Evolutionary conservation across 1,284 basidiomycete genomes (phyloP).

Genomic region (Melampsora abietis-canadensis): DNA sequence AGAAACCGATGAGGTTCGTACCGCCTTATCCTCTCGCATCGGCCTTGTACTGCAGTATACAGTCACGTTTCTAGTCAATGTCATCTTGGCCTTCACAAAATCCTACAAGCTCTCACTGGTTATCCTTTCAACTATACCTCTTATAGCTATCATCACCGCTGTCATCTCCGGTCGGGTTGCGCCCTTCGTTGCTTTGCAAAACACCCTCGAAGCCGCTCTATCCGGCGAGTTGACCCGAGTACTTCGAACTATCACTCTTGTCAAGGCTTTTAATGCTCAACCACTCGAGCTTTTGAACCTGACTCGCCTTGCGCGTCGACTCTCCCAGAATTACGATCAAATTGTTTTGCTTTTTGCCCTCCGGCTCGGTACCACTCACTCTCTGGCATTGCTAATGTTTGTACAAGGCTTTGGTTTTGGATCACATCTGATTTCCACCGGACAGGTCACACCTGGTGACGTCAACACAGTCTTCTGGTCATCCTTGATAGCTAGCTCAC

Average conservation of each 20-base stretch:
- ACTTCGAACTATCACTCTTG: constrained; percentile 74
- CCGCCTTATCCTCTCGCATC: constrained; percentile 72
- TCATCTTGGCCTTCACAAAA: constrained; percentile 74
- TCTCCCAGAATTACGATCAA: constrained; percentile 56
- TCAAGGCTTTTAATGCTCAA: constrained; percentile 92
- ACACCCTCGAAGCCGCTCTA: constrained; percentile 65
- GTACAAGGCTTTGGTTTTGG: constrained; percentile 97
- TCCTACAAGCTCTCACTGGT: constrained; percentile 83
- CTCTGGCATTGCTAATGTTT: constrained; percentile 84
- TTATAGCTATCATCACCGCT: constrained; percentile 57
- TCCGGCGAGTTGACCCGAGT: constrained; percentile 77
- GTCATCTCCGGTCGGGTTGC: constrained; percentile 56
- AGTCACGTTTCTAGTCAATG: constrained; percentile 72
- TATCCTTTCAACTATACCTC: constrained; percentile 83
- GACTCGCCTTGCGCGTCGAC: constrained; percentile 57
- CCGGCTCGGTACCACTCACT: constrained; percentile 67
- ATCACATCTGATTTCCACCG: constrained; percentile 73
- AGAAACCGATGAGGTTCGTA: constrained; percentile 88
- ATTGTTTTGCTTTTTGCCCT: constrained; percentile 73
- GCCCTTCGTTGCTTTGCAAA: constrained; percentile 68
- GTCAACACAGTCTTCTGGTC: constrained; percentile 98
- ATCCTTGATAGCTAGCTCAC: constrained; percentile 79
- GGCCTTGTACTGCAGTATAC: constrained; percentile 76
- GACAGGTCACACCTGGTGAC: constrained; percentile 66
- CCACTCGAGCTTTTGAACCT: constrained; percentile 62